Evolutionary conservation across 2,329 filamentous ascomycete genomes (phyloP).

Genomic region (Neospermospora avenae): DNA sequence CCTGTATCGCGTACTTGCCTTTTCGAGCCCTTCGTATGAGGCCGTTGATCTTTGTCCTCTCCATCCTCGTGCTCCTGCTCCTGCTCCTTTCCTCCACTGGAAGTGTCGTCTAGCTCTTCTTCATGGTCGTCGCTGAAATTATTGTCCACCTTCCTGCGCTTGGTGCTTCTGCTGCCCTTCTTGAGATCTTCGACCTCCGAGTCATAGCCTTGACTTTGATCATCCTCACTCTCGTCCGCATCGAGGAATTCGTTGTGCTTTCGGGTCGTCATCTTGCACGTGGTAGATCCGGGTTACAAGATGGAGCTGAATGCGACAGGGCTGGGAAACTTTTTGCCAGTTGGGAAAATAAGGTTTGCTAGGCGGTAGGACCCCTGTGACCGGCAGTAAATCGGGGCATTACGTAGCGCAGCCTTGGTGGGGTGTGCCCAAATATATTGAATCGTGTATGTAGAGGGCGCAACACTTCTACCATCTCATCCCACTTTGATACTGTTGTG

Average conservation of each 20-base stretch:
- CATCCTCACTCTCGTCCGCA: constrained; percentile 53
- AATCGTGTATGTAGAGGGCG: neutral
- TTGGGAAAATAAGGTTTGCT: constrained; percentile 16
- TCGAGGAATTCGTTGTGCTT: constrained; percentile 73
- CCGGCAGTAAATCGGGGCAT: constrained; percentile 2
- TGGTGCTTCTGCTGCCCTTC: constrained; percentile 60
- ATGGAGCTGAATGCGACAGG: constrained; percentile 5
- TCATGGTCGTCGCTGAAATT: constrained; percentile 41
- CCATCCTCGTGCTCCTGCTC: neutral
- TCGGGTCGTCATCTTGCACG: constrained; percentile 57
- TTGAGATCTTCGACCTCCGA: constrained; percentile 63
- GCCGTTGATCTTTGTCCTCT: constrained; percentile 28
- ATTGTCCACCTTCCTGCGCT: constrained; percentile 57
- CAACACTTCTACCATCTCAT: constrained; percentile 2
- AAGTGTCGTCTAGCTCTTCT: constrained; percentile 23
- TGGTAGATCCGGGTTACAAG: neutral
- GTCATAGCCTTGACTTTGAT: constrained; percentile 53
- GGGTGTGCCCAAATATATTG: constrained; percentile 4
- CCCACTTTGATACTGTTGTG: constrained; percentile 11
- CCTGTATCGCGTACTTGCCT: constrained; percentile 28
- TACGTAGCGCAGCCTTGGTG: constrained; percentile 2
- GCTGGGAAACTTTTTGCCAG: constrained; percentile 14
- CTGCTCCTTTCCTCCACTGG: neutral
- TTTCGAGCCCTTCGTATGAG: constrained; percentile 6
- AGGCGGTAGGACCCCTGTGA: constrained; percentile 12